phyloP scores from a whole-genome alignment of 2,329 filamentous ascomycete genomes.

The Leptoxyphium fumago region DNA sequence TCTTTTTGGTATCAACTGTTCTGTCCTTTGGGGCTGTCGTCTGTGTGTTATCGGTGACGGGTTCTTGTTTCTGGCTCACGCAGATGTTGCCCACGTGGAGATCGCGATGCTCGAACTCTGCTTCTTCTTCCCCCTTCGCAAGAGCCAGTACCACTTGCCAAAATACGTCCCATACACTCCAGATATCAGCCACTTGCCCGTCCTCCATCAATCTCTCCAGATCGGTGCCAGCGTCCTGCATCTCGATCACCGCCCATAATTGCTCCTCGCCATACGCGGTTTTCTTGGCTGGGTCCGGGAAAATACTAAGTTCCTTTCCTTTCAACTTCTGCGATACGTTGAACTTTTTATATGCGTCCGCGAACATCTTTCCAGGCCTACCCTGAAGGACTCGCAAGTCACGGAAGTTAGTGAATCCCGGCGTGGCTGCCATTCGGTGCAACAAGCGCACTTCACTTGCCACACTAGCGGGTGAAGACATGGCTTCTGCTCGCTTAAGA shows the following conservation, averaged over 20 bases:
- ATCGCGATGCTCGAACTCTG: slow-evolving; percentile 51
- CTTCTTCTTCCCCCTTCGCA: slow-evolving; percentile 45
- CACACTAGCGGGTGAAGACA: slow-evolving; percentile 30
- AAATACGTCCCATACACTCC: slow-evolving; percentile 46
- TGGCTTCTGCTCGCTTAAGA: slow-evolving; percentile 26
- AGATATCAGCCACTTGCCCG: slow-evolving; percentile 23
- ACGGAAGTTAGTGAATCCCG: slow-evolving; percentile 48
- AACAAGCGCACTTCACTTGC: slow-evolving; percentile 36
- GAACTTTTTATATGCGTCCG: slow-evolving; percentile 29
- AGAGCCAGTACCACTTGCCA: slow-evolving; percentile 50
- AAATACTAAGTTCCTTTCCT: slow-evolving; percentile 28
- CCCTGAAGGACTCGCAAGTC: slow-evolving; percentile 45
- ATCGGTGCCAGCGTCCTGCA: slow-evolving; percentile 50
- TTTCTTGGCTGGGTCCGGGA: slow-evolving; percentile 42
- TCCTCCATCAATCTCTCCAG: slow-evolving; percentile 27
- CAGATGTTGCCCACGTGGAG: slow-evolving; percentile 54
- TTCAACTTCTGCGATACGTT: slow-evolving; percentile 28
- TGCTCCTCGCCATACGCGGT: slow-evolving; percentile 39
- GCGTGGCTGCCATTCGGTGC: slow-evolving; percentile 42
- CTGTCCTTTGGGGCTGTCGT: background rate
- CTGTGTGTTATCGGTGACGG: slow-evolving; percentile 6
- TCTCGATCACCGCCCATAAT: slow-evolving; percentile 50
- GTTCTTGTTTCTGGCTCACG: slow-evolving; percentile 20
- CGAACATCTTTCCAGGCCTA: slow-evolving; percentile 37
- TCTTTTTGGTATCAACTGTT: slow-evolving; percentile 17